Base-by-base conservation (phyloP, 495 filamentous ascomycete species). In the Cudoniella acicularis region DNA sequence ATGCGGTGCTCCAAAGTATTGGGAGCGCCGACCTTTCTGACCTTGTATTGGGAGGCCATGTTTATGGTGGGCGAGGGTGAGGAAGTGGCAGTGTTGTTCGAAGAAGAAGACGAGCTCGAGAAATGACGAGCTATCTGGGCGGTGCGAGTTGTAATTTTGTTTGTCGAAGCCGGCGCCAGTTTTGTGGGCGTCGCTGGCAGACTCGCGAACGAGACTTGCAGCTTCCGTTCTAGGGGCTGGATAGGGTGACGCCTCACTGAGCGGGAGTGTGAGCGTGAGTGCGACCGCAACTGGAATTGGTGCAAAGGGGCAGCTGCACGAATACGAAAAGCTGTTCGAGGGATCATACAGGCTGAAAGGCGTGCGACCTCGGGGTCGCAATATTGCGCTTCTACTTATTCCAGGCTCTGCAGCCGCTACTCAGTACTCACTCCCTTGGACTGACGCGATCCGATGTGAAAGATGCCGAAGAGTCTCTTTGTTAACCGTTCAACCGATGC, bases 1-100 rank as follows among this genome's bases (percentile, higher is more conserved):
- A 97, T 86, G 70, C 94, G 91, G 83, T 97, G 88, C 80, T 98
- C 95, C 69, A 98, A 81, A 54, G 94, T 98, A 79, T 96, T 88
- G 64, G 91, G 85, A 59, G 88, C 83, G 62, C 83, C 95, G 67
- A 96, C 81, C 83, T 94, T 97, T 73, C 93, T 84, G 70, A 88
- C 73, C 64, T 79, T 77, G 75, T 88, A 93, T 24, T 67, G 68
- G 49, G 81, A 76, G 24, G 79, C 74, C 78, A 83, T 91, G 40
- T 51, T 57, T 47, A 57, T 16, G 53, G 43, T 26, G 24, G 27
- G 63, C 50, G 49, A 62, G 49, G n/a, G n/a, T 75, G 69, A 72
- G 80, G 82, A 47, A 58, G 54, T 42, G 57, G 59, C 73, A 63
- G 69, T 64, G 54, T 48, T 42, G 49, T 53, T 51, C 16, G 61